A percentile compares a stretch with the other conserved stretches of the same genome.
phyloP scores from a whole-genome alignment of 306 rosid species.

The Hippophae rhamnoides region DNA sequence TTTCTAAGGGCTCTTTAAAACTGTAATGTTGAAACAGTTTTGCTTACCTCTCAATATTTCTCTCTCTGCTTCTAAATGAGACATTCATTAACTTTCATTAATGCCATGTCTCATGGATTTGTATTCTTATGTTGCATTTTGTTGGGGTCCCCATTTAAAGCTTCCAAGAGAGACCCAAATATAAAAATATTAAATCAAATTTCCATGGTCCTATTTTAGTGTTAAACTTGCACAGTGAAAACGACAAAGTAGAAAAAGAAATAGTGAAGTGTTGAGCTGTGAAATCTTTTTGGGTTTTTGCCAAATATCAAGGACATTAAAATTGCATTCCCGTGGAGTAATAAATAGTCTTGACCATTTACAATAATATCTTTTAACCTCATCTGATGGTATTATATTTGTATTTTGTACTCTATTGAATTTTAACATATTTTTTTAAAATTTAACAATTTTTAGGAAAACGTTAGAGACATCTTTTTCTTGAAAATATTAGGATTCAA shows the following conservation, averaged over 20 bases:
- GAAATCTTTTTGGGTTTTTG: slow-evolving; percentile 29
- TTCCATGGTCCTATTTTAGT: background rate
- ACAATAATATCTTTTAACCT: no score
- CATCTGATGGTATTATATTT: no score
- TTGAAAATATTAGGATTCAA: no score
- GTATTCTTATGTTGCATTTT: background rate
- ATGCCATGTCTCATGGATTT: background rate
- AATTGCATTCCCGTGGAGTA: slow-evolving; percentile 39
- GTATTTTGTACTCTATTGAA: no score
- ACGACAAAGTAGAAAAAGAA: slow-evolving; percentile 35
- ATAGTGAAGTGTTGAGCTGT: slow-evolving; percentile 15
- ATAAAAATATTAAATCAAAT: no score
- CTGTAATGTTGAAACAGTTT: slow-evolving; percentile 1
- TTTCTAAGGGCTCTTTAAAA: no score
- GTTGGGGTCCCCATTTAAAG: background rate
- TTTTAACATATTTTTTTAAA: no score
- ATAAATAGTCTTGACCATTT: no score
- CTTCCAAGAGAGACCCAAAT: no score
- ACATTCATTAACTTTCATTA: slow-evolving; percentile 11
- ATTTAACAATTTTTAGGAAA: no score
- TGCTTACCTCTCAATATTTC: slow-evolving; percentile 7
- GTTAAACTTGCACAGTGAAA: slow-evolving; percentile 5
- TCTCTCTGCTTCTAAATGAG: slow-evolving; percentile 4
- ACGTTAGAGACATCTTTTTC: no score
- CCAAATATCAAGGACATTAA: slow-evolving; percentile 42